Percentiles rank a stretch among this genome's conserved stretches.
Conservation (phyloP, 1,284 basidiomycete species). For the Mixia osmundae region DNA sequence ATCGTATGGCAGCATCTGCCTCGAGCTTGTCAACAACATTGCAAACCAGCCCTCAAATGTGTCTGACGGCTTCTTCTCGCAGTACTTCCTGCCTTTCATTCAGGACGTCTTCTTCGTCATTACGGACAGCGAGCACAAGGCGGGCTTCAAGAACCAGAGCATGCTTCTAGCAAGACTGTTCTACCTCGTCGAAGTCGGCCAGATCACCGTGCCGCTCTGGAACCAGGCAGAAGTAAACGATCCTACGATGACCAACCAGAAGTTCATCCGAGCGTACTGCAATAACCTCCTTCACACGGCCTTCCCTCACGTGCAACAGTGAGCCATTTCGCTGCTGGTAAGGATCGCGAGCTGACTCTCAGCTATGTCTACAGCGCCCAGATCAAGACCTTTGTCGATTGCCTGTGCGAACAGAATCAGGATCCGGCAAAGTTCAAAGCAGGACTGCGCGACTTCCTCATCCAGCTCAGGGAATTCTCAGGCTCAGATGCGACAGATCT, state of each 20-base stretch:
- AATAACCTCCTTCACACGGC: slow-evolving; percentile 62
- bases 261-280: slow-evolving; percentile 71
- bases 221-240: slow-evolving; percentile 52
- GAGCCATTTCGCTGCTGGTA: slow-evolving; percentile 20
- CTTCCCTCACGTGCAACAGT: slow-evolving; percentile 74
- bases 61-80: slow-evolving; percentile 61
- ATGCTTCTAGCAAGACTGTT: slow-evolving; percentile 78
- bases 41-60: slow-evolving; percentile 53
- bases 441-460: slow-evolving; percentile 48
- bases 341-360: slow-evolving; percentile 10
- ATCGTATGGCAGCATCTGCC: slow-evolving; percentile 37
- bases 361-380: slow-evolving; percentile 29
- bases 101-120: slow-evolving; percentile 96
- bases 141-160: slow-evolving; percentile 26
- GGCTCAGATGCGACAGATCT: slow-evolving; percentile 52
- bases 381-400: slow-evolving; percentile 53
- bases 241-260: slow-evolving; percentile 50
- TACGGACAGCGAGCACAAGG: slow-evolving; percentile 96
- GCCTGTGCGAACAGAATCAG: slow-evolving; percentile 59
- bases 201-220: slow-evolving; percentile 63
- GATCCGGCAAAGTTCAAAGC: slow-evolving; percentile 88
- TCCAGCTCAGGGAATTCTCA: slow-evolving; percentile 75
- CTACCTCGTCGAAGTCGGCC: slow-evolving; percentile 66
- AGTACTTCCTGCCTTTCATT: slow-evolving; percentile 77
- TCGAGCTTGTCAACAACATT: slow-evolving; percentile 93